phyloP scores from a whole-genome alignment of 2,329 filamentous ascomycete genomes.

The Xylaria sp. region DNA sequence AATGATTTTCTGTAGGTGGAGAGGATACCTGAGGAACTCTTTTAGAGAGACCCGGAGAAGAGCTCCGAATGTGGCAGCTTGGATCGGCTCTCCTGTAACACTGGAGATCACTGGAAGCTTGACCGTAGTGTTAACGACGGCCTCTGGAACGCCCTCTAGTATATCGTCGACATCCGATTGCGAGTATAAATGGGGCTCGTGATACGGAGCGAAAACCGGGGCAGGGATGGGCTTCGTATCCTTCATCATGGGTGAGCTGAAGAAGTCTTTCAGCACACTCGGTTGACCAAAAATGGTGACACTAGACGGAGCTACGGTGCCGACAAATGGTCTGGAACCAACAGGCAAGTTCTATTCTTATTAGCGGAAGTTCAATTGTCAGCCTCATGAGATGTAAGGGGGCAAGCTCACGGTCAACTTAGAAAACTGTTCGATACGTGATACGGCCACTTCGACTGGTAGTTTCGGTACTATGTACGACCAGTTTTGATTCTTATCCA shows the following conservation, averaged over 20 bases:
- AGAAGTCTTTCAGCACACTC: background rate
- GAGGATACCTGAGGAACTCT: slow-evolving; percentile 3
- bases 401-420: background rate
- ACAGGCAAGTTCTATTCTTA: background rate
- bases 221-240: slow-evolving; percentile 9
- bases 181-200: slow-evolving; percentile 13
- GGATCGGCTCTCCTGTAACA: slow-evolving; percentile 3
- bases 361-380: background rate
- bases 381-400: background rate
- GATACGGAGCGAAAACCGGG: slow-evolving; percentile 19
- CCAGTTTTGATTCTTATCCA: slow-evolving; percentile 1
- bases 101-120: slow-evolving; percentile 3
- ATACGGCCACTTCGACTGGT: background rate
- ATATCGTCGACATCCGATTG: slow-evolving; percentile 16
- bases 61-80: background rate
- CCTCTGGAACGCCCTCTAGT: background rate
- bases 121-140: background rate
- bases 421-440: slow-evolving; percentile 2
- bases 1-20: slow-evolving; percentile 3
- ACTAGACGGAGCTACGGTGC: slow-evolving; percentile 4
- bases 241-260: slow-evolving; percentile 15
- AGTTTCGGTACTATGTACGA: background rate
- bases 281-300: slow-evolving; percentile 1
- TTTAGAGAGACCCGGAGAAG: background rate
- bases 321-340: background rate